phyloP scores from a whole-genome alignment of 2,329 filamentous ascomycete genomes.

The Ascochyta koolunga region DNA sequence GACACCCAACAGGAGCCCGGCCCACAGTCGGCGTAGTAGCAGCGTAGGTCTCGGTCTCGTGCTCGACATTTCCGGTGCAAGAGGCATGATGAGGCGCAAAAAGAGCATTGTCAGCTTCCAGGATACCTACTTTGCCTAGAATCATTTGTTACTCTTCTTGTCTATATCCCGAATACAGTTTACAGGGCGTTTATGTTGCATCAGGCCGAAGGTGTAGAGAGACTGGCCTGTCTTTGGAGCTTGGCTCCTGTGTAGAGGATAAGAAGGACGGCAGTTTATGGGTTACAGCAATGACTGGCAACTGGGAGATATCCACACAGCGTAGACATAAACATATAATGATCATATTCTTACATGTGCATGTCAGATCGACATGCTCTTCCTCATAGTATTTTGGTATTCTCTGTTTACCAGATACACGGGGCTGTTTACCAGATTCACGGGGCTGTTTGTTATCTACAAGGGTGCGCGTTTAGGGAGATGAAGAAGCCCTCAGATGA shows the following conservation, averaged over 20 bases:
- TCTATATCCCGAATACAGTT: neutral
- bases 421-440: neutral
- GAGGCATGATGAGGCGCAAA: constrained; percentile 39
- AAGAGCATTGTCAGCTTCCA: constrained; percentile 11
- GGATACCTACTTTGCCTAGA: constrained; percentile 1
- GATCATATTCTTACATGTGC: neutral
- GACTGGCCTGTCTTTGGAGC: neutral
- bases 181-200: neutral
- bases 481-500: constrained; percentile 9
- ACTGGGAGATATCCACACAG: neutral
- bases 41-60: constrained; percentile 15
- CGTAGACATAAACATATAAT: neutral
- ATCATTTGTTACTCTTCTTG: neutral
- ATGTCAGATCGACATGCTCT: too few species aligned
- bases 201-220: neutral
- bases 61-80: constrained; percentile 40
- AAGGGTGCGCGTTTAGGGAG: constrained; percentile 10
- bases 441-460: neutral
- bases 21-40: constrained; percentile 27
- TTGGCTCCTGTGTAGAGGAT: neutral
- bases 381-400: too few species aligned
- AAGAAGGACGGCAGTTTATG: neutral
- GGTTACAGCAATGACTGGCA: neutral
- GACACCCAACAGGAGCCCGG: constrained; percentile 17
- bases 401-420: too few species aligned